These are phyloP conservation scores for Vaccinium macrocarpon DNA, from an alignment of 148 eudicot species.

Conservation along the genomic window DNA sequence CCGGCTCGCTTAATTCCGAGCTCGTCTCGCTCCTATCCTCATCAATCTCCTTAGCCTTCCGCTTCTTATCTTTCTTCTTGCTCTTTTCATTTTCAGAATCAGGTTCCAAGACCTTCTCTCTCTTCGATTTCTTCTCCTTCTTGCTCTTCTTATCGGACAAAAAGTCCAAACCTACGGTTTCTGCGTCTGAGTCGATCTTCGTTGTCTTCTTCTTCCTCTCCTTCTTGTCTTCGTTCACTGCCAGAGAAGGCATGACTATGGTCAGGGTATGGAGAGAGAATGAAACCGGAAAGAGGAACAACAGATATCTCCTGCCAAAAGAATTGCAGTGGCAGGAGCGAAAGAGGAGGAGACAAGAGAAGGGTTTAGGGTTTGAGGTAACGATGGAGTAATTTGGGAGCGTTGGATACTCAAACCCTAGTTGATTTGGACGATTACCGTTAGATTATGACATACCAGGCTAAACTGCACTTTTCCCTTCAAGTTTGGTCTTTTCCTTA, in stretches of 20 bases:
- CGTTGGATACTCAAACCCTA: slow-evolving; percentile 9
- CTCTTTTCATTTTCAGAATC: slow-evolving; percentile 31
- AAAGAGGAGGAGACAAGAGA: neutral
- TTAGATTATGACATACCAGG: neutral
- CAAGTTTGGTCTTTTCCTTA: too few species aligned
- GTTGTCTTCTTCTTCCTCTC: slow-evolving; percentile 29
- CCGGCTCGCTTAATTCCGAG: slow-evolving; percentile 43
- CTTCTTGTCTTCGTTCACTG: slow-evolving; percentile 26
- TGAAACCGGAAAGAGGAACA: neutral
- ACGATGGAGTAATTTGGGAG: neutral
- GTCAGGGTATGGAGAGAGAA: neutral
- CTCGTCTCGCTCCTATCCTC: slow-evolving; percentile 44
- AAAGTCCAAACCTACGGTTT: slow-evolving; percentile 11
- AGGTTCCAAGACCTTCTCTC: slow-evolving; percentile 20
- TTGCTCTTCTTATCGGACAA: slow-evolving; percentile 22
- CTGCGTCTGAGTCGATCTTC: slow-evolving; percentile 18
- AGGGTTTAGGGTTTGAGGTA: neutral
- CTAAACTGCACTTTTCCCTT: too few species aligned
- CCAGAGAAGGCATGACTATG: slow-evolving; percentile 42
- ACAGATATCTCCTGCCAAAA: slow-evolving; percentile 13
- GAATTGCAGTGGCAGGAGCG: slow-evolving; percentile 23
- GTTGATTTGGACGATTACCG: neutral
- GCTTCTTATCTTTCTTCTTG: slow-evolving; percentile 49
- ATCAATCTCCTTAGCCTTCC: slow-evolving; percentile 44
- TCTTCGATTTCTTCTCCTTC: slow-evolving; percentile 34